Conservation (phyloP, 139 green algal genomes). For the Coelastrella sp. region DNA sequence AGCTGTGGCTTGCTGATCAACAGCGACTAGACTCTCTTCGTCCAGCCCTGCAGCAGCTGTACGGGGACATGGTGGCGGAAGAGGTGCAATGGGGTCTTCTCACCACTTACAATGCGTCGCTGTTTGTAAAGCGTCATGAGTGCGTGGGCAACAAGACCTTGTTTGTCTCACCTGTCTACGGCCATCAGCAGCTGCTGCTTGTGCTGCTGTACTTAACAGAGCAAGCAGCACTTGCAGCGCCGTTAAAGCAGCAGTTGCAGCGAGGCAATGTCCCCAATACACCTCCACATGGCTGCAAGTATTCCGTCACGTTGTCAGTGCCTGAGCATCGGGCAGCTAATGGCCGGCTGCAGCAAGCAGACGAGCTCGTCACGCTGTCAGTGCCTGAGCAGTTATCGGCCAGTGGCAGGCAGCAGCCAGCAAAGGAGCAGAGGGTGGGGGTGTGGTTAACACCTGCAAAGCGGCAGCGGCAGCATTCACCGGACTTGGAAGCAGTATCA, state of each 20-base stretch:
- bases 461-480: neutral
- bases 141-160: neutral
- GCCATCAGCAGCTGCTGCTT: neutral
- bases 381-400: neutral
- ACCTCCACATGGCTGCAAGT: neutral
- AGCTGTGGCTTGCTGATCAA: constrained; percentile 6
- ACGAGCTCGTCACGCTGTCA: neutral
- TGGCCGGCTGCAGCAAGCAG: neutral
- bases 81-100: constrained; percentile 3
- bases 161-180: neutral
- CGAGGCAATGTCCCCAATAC: neutral
- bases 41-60: constrained; percentile 4
- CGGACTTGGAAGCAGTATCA: neutral
- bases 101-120: neutral
- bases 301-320: neutral
- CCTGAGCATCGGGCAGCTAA: neutral
- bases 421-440: neutral
- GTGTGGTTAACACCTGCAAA: neutral
- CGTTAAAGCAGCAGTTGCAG: neutral
- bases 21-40: neutral
- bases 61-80: neutral
- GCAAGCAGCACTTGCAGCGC: neutral
- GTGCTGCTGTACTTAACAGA: neutral
- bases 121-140: neutral
- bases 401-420: neutral